Evolutionary conservation across 78 protist genomes (phyloP), one percentile per base, ranked within the genome.

Genomic region (Pigoraptor vietnamica): DNA sequence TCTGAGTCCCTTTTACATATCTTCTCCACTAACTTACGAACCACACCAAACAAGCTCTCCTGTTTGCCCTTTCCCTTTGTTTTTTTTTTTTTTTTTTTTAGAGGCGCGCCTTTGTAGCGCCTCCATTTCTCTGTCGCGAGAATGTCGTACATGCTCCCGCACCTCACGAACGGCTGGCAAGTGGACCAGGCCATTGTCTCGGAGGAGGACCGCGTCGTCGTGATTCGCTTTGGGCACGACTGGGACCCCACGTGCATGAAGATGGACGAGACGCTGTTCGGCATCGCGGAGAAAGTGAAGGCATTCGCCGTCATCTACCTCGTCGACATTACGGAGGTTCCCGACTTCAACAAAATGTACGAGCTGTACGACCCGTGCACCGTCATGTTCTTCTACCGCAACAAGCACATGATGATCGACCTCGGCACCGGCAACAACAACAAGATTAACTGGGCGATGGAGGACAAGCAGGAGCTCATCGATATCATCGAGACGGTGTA

Each of bases 291-390:
- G 40, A 95, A 95, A 40, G 95, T 95, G 37, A 92, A 89, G 82
- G 93, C 93, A 79, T 92, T 92, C 89, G 94, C 94, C 19, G 94
- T 92, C 37, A 89, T 92, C 83, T 92, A 92, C 92, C 56, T 92
- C 37, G 94, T 98, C 29, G 99, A 98, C 90, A 98, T 95, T 34
- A 89, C 96, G 0, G 95, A 98, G 38, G 98, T 98, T 29, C 99
- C 99, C 0, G 99, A 99, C 93, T 99, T 99, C 94, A 99, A 98
- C 93, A 40, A 94, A 32, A 99, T 99, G 99, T 99, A 99, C 95
- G 99, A 99, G 92, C 91, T 99, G 36, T 97, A 98, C 92, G 99
- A 99, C 92, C 98, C 99, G 29, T 94, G 94, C 91, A 96, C 99
- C 24, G 93, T 98, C 55, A 99, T 99, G 99, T 99, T 99, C 93